Percentiles rank a stretch among this genome's conserved stretches.
Conservation (phyloP, 495 filamentous ascomycete genomes). For the Neurospora discreta region DNA sequence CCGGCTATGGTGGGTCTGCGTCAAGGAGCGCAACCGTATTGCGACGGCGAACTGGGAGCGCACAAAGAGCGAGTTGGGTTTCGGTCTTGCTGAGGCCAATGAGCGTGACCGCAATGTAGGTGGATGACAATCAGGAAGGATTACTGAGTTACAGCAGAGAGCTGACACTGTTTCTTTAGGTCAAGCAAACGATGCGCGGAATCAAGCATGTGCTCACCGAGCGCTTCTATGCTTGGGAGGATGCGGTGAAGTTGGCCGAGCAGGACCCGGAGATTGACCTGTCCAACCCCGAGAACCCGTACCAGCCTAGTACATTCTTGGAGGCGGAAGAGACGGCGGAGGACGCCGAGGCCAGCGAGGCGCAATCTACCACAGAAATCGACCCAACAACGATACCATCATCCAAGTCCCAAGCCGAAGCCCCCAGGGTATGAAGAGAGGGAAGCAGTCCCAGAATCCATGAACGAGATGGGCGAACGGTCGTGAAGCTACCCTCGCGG, state of each 20-base stretch:
- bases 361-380: background rate
- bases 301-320: conserved; percentile 30
- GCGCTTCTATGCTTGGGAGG: conserved; percentile 81
- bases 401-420: conserved; percentile 6
- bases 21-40: conserved; percentile 84
- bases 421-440: conserved; percentile 12
- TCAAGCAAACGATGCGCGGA: conserved; percentile 56
- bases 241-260: conserved; percentile 61
- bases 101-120: conserved; percentile 53
- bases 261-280: conserved; percentile 56
- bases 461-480: background rate
- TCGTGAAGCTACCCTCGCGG: background rate
- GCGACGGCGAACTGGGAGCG: conserved; percentile 64
- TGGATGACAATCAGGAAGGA: conserved; percentile 1
- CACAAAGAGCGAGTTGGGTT: conserved; percentile 49
- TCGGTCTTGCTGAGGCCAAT: conserved; percentile 53
- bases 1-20: conserved; percentile 86
- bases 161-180: conserved; percentile 31
- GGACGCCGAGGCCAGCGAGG: background rate
- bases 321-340: conserved; percentile 18
- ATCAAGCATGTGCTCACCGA: conserved; percentile 84
- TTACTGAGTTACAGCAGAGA: background rate
- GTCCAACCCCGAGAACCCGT: conserved; percentile 35
- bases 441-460: background rate
- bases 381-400: conserved; percentile 13